Conservation (phyloP, 805 yeast genomes). For the Schizosaccharomyces lindneri region DNA sequence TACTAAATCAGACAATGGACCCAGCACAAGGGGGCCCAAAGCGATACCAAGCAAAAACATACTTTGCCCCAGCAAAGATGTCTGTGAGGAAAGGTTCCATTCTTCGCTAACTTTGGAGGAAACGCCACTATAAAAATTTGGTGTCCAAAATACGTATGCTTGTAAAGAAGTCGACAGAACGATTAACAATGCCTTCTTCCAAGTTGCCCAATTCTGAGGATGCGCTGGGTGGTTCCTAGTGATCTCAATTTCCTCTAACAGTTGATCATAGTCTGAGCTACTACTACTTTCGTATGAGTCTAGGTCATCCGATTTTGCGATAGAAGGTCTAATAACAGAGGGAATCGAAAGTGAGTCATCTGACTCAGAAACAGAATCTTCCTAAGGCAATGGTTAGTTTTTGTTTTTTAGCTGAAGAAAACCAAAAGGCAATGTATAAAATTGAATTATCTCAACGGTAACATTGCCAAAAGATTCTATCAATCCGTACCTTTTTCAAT, state of each 20-base stretch:
- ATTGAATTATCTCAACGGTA: no score
- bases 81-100: conserved; percentile 37
- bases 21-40: not conserved
- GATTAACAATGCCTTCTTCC: not conserved
- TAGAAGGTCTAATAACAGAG: not conserved
- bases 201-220: not conserved
- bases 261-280: not conserved
- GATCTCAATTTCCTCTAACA: not conserved
- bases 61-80: conserved; percentile 48
- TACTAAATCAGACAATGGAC: not conserved
- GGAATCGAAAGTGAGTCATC: no score
- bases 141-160: not conserved
- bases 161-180: not conserved
- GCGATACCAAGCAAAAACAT: conserved; percentile 5
- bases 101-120: conserved; percentile 15
- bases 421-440: no score
- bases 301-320: not conserved
- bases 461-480: no score
- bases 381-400: no score
- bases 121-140: not conserved
- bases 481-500: no score
- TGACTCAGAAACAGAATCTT: no score
- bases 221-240: not conserved
- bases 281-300: not conserved
- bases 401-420: no score